A percentile compares a stretch with the other conserved stretches of the same genome.
phyloP scores from a whole-genome alignment of 306 rosid genomes.

The Hylodesmum podocarpum region DNA sequence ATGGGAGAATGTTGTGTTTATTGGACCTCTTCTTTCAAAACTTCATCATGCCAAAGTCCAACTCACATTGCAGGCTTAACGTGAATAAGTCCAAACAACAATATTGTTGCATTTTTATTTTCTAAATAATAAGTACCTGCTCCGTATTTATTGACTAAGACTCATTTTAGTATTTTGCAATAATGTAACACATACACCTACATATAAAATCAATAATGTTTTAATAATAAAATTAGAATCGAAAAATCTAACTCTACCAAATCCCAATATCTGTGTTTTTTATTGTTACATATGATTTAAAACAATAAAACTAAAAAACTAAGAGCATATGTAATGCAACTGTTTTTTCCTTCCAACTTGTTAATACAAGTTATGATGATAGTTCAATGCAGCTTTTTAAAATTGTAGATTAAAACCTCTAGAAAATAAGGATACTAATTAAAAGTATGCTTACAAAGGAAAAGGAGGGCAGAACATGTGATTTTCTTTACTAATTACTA shows the following conservation, averaged over 20 bases:
- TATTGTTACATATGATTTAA: too few species aligned
- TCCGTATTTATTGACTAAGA: too few species aligned
- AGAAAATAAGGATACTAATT: background rate
- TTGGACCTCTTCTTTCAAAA: background rate
- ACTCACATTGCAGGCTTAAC: background rate
- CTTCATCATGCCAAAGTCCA: background rate
- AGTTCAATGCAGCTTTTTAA: background rate
- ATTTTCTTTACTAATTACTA: too few species aligned
- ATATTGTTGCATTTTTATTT: background rate
- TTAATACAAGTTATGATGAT: background rate
- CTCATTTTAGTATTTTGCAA: background rate
- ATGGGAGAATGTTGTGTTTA: background rate
- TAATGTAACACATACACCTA: background rate
- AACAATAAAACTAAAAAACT: too few species aligned
- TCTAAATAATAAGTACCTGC: too few species aligned
- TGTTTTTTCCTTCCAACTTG: background rate
- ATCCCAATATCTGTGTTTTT: too few species aligned
- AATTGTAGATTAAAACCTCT: background rate
- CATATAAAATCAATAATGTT: background rate
- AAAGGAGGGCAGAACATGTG: background rate
- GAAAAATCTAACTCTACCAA: too few species aligned
- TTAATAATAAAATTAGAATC: background rate
- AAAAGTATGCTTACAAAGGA: background rate
- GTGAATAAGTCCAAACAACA: background rate
- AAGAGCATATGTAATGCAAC: background rate